Base-by-base conservation (phyloP, 2,329 filamentous ascomycete species). In the Pseudocercospora pini-densiflorae region DNA sequence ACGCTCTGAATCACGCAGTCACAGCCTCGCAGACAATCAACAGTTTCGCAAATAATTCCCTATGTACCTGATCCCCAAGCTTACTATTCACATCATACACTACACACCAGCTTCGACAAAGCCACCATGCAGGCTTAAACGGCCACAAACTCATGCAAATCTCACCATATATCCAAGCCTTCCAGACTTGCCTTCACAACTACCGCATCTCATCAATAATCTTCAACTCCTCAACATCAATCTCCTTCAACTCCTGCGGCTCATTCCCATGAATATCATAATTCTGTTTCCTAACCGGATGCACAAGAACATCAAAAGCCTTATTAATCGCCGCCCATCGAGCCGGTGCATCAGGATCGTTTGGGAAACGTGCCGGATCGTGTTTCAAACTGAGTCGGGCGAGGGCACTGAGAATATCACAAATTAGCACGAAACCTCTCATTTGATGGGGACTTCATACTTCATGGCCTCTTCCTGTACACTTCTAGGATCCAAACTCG, bases 271-370 rank as follows among this genome's bases (percentile, higher is more conserved):
- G 68, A 36, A 62, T 55, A 51, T 73, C 68, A 61, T 72, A 73
- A 29, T 67, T 70, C 29, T 57, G 59, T 59, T 68, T 71, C 21
- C 66, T 47, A 49, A 68, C 69, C 2, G 68, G 65, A 51, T 74
- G 66, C 4, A 59, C 63, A 16, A 75, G 67, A 10, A 68, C 64
- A 43, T 71, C 67, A 55, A 71, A 70, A 12, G 72, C 72, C 49
- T 70, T 72, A 7, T 61, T 66, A 53, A 74, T 69, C 6, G 69
- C 72, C 5, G 66, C 70, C 73, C 73, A 75, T 24, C 69, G 68
- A 2, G 61, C 58, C n/a, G 70, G 68, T 9, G 72, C 73, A 33
- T 68, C 67, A 0, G 68, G 65, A 59, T 75, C 72, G n/a, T 72
- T 71, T 0, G 73, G 73, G 23, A 68, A 59, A 10, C 51, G 36